Evolutionary conservation across 257 asterid species (phyloP), one percentile per base, ranked within the genome.

Genomic region (Ballota nigra): DNA sequence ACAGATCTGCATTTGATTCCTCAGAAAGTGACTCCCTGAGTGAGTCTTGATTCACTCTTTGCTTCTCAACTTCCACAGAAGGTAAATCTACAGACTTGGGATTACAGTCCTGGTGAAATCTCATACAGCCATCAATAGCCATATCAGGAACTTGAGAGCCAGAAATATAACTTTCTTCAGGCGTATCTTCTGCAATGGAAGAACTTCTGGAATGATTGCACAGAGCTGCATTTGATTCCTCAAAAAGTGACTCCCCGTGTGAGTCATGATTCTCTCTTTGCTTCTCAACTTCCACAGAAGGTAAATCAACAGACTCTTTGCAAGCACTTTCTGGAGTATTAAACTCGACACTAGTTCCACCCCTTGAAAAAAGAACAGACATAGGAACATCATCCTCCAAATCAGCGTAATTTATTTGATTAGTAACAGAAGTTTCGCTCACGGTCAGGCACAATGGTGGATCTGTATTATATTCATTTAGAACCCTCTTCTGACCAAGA

Each of bases 381-480:
- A 56, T 63, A 73, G 86, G 79, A 70, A 72, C 84, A 28, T 38
- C 71, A 64, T 73, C 71, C 67, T 83, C 89, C 79, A 81, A 66
- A 78, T 83, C 77, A 52, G 83, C 86, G 69, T 55, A 66, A 22
- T 79, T 77, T 26, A 75, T 70, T 53, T 80, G 84, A 80, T 86
- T 80, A 28, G 75, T 72, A 56, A 26, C 57, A 81, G 89, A 81
- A 15, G 28, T 65, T 65, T 66, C 82, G 28, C 55, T 66, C 43
- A 79, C 83, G 66, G 78, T 70, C 22, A 31, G 64, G 70, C 61
- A 26, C n/a, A 55, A 36, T 10, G 40, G 9, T 67, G 66, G 68
- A 29, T 80, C 81, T 69, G 43, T 61, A 47, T n/a, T 51, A 47
- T 34, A 15, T 56, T 79, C 83, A 60, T 36, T 43, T 36, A 61